phyloP scores from a whole-genome alignment of 345 rosid species.

The Populus simonii region DNA sequence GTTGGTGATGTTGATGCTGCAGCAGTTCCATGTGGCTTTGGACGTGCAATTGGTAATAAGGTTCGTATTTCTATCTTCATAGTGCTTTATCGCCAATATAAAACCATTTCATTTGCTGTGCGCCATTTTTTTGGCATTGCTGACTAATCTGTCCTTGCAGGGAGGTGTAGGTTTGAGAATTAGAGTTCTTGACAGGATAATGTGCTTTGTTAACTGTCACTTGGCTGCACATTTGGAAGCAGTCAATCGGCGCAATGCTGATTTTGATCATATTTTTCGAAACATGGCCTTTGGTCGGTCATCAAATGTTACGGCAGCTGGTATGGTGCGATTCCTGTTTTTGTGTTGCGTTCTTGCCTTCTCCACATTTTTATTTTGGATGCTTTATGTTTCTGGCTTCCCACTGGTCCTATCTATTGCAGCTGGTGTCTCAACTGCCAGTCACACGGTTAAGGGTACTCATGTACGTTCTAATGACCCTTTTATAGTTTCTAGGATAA shows the following conservation, averaged over 20 bases:
- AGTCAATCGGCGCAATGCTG: constrained; percentile 65
- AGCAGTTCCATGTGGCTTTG: constrained; percentile 98
- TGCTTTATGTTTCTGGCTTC: constrained; percentile 80
- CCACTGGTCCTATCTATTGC: constrained; percentile 75
- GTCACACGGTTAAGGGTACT: constrained; percentile 51
- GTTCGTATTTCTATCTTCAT: constrained; percentile 33
- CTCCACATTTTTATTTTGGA: constrained; percentile 73
- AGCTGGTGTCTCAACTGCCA: constrained; percentile 74
- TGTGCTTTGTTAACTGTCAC: constrained; percentile 79
- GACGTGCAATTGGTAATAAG: constrained; percentile 98
- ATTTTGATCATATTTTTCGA: constrained; percentile 68
- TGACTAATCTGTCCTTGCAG: constrained; percentile 29
- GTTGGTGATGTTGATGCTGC: constrained; percentile 96
- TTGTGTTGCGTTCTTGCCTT: constrained; percentile 83
- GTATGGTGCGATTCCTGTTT: constrained; percentile 82
- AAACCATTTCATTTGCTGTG: not conserved
- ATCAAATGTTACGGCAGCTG: constrained; percentile 52
- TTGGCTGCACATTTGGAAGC: constrained; percentile 87
- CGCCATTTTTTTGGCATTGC: too few species aligned
- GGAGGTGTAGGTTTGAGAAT: constrained; percentile 83
- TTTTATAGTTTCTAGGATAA: not conserved
- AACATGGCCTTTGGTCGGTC: constrained; percentile 59
- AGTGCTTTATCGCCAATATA: not conserved
- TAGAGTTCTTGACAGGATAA: constrained; percentile 62
- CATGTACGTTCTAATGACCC: constrained; percentile 46